Evolutionary conservation across 768 basidiomycete species (phyloP), one percentile per base, ranked within the genome.

Genomic region (Glaciozyma antarctica): DNA sequence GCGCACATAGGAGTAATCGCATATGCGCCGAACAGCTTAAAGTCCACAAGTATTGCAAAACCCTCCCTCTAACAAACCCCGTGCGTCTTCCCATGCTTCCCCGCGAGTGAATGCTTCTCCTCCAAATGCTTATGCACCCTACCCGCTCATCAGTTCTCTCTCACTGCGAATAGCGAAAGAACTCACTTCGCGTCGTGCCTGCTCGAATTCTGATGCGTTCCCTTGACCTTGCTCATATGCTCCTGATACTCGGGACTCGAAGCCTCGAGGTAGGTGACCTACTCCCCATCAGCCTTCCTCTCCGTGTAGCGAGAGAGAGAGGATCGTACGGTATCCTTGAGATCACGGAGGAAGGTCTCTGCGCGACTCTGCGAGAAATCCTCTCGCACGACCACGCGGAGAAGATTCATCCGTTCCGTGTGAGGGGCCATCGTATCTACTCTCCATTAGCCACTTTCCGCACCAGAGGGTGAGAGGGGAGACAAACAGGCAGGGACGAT

Each of bases 71-170:
- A 75, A 49, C 73, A 72, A 17, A 75, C 71, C 51, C 65, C 75
- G 53, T 76, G 72, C 15, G 75, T 76, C 71, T 77, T 77, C 30
- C 76, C 77, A 67, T 73, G 67, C 60, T 74, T 76, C n/a, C 71
- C 76, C 30, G 67, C 70, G 22, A 77, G 73, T n/a, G 73, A 75
- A 63, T 77, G 75, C 56, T 74, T 70, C 54, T 77, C 75, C 28
- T 74, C 63, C 5, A 43, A 12, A 49, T 71, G 66, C 17, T 60
- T 61, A 43, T 71, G 66, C 58, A 55, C 54, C 44, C 58, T 52
- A 28, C 26, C 43, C 17, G 19, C 21, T 53, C 43, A 51, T 34
- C n/a, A 9, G 22, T 9, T 9, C 19, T 47, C 10, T 6, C 15
- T 24, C 22, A n/a, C 12, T 22, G 28, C 22, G 22, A 26, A n/a